Conservation (phyloP, 2,329 filamentous ascomycete species). For the Pyrenophora graminea region DNA sequence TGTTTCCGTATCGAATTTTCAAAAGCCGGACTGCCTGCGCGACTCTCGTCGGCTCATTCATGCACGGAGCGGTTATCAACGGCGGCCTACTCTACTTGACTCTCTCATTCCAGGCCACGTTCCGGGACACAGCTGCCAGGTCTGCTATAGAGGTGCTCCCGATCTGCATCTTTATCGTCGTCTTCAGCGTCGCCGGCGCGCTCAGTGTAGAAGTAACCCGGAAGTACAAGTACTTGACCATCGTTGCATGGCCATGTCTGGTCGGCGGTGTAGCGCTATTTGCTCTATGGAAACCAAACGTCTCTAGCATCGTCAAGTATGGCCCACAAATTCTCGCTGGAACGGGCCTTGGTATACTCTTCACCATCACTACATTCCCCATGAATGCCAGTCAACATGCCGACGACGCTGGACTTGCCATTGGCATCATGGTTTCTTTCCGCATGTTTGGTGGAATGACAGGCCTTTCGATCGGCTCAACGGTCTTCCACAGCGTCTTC, state of each 20-base stretch:
- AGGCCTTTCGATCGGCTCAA: slow-evolving; percentile 44
- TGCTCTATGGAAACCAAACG: slow-evolving; percentile 35
- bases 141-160: slow-evolving; percentile 44
- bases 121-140: slow-evolving; percentile 36
- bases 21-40: slow-evolving; percentile 53
- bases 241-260: slow-evolving; percentile 62
- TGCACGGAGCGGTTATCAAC: slow-evolving; percentile 58
- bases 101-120: slow-evolving; percentile 46
- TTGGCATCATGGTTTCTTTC: slow-evolving; percentile 42
- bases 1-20: slow-evolving; percentile 51
- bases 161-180: slow-evolving; percentile 48
- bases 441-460: slow-evolving; percentile 47
- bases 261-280: slow-evolving; percentile 62
- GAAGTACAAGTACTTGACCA: slow-evolving; percentile 62
- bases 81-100: slow-evolving; percentile 44
- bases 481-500: slow-evolving; percentile 35
- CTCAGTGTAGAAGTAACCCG: slow-evolving; percentile 48
- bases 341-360: slow-evolving; percentile 14
- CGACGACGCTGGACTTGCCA: slow-evolving; percentile 44
- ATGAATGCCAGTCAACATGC: slow-evolving; percentile 42
- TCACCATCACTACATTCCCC: slow-evolving; percentile 27
- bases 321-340: slow-evolving; percentile 17
- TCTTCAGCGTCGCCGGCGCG: slow-evolving; percentile 29
- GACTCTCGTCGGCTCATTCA: slow-evolving; percentile 56
- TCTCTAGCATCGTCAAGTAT: neutral